Conservation (phyloP, 768 basidiomycete genomes). For the Daedalea quercina region DNA sequence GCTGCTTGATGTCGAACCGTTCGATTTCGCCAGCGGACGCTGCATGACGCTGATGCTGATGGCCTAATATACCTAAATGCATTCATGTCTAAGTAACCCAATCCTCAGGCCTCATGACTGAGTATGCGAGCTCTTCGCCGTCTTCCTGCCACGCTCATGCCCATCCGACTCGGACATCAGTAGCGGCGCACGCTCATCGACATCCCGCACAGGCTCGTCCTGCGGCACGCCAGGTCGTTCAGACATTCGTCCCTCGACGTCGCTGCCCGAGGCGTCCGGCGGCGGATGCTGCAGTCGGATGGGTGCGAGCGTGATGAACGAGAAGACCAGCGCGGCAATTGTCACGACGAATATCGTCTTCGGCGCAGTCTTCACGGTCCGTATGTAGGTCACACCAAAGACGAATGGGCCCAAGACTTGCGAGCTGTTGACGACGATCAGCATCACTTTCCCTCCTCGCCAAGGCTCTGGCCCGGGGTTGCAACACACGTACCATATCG, state of each 20-base stretch:
- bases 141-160: too few relatives aligned
- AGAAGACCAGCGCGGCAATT: slow-evolving; percentile 29
- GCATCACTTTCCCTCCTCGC: background rate
- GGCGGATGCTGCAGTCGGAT: slow-evolving; percentile 33
- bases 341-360: slow-evolving; percentile 63
- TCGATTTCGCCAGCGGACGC: too few relatives aligned
- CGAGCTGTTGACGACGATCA: slow-evolving; percentile 31
- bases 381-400: slow-evolving; percentile 65
- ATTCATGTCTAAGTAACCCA: too few relatives aligned
- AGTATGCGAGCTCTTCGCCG: too few relatives aligned
- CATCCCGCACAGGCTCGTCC: background rate
- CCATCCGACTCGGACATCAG: background rate
- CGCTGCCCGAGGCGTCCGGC: background rate
- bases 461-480: background rate
- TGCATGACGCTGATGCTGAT: too few relatives aligned
- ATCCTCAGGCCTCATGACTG: too few relatives aligned
- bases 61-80: too few relatives aligned
- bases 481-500: slow-evolving; percentile 43
- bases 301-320: slow-evolving; percentile 39
- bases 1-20: background rate
- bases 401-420: slow-evolving; percentile 67
- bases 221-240: background rate
- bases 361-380: slow-evolving; percentile 66
- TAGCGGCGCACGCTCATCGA: background rate
- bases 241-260: slow-evolving; percentile 11